Evolutionary conservation across 176 grass and related monocot species (phyloP), one percentile per base, ranked within the genome.

Genomic region (Paspalum notatum): DNA sequence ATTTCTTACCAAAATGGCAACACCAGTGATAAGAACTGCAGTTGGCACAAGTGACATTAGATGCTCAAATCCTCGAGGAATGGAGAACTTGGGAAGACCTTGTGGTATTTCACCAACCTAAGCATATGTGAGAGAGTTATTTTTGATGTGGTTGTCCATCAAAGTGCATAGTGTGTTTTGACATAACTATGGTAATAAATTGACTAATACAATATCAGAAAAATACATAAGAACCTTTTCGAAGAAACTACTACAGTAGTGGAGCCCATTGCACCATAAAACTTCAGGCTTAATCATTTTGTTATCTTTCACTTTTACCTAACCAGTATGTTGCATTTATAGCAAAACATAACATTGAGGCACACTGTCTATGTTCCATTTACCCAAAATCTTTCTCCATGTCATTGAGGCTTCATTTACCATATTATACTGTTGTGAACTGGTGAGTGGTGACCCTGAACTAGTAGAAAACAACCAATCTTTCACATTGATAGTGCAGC

Each of bases 41-140:
- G 95, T 98, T 80, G 92, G 81, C 83, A 94, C 85, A 75, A 98
- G 86, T 27, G 84, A 93, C 16, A 26, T 65, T 47, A 82, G 65
- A 94, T 98, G 88, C 50, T 93, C 79, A 89, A 98, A 94, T 85
- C 90, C 90, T 81, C 39, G 81, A 83, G 95, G 92, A 85, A 94
- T 85, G 73, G 91, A 92, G 53, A 98, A 93, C 40, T 62, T 93
- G 38, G 92, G 92, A 80, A 98, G 90, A 40, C 95, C 95, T 84
- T 98, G 92, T 20, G 95, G 95, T 91, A 98, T 94, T 82, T 94
- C 90, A 83, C 95, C 95, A 57, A 98, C 95, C 95, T 98, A 83
- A 66, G 20, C 49, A 86, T 16, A 54, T 68, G 22, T 80, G 58
- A 80, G 42, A 71, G 22, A 26, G 42, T 43, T 7, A 43, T 32